Conservation (phyloP, 768 basidiomycete species). For the Phaeolepiota aurea region DNA sequence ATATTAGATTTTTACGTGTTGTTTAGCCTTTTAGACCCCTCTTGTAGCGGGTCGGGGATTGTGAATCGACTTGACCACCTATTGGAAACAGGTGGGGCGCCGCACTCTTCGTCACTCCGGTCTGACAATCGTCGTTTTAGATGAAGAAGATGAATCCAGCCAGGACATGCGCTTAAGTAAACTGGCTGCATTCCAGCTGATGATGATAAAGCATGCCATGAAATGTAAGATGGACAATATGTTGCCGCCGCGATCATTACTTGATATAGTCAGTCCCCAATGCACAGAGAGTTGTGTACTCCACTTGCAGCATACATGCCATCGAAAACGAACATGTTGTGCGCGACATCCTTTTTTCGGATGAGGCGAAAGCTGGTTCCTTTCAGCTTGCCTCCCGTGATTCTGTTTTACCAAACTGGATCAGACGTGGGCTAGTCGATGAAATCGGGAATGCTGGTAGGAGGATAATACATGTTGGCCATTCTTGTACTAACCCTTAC, state of each 20-base stretch:
- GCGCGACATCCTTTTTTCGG: constrained; percentile 56
- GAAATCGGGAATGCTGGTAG: constrained; percentile 52
- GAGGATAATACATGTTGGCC: constrained; percentile 5
- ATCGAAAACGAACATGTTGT: constrained; percentile 94
- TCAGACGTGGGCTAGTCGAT: constrained; percentile 63
- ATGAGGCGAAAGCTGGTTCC: constrained; percentile 49
- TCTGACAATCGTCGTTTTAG: constrained; percentile 19
- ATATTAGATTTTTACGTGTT: background rate
- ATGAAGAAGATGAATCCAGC: constrained; percentile 47
- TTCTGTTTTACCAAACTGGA: constrained; percentile 77
- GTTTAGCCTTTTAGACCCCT: constrained; percentile 82
- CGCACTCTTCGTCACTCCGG: constrained; percentile 2
- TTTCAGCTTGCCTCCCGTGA: constrained; percentile 64
- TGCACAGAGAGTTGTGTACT: constrained; percentile 83
- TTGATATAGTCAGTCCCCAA: constrained; percentile 48
- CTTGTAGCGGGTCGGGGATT: constrained; percentile 93
- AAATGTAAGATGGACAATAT: constrained; percentile 52
- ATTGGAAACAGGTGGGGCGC: constrained; percentile 54
- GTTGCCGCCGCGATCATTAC: background rate
- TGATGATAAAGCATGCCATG: constrained; percentile 93
- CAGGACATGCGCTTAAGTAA: constrained; percentile 71
- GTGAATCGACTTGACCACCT: constrained; percentile 85
- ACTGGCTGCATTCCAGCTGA: constrained; percentile 80
- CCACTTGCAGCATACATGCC: constrained; percentile 92
- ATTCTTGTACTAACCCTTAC: constrained; percentile 4